These are phyloP conservation scores for Tieghemiomyces parasiticus DNA, from an alignment of 192 early-diverging fungal genomes.

Conservation along the genomic window DNA sequence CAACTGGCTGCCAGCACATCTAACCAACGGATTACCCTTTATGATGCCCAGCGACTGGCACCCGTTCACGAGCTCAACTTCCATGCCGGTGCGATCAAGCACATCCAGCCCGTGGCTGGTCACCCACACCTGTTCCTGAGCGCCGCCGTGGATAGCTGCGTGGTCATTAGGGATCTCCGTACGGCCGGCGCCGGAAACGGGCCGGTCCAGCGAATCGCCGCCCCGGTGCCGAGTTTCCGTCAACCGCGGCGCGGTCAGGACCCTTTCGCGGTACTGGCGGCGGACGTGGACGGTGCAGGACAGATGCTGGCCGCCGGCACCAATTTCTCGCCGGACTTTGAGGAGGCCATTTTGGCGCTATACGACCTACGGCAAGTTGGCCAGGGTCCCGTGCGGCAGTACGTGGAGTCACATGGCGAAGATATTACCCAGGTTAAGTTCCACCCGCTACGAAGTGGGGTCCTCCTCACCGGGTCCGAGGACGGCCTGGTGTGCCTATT, in stretches of 20 bases:
- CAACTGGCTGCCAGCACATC: constrained; percentile 33
- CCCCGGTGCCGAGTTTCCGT: constrained; percentile 27
- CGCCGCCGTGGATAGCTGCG: constrained; percentile 42
- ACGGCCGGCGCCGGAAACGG: constrained; percentile 14
- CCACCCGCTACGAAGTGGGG: constrained; percentile 30
- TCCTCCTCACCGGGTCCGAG: constrained; percentile 53
- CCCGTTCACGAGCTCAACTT: constrained; percentile 29
- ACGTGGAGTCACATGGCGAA: constrained; percentile 54
- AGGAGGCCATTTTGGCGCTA: constrained; percentile 33
- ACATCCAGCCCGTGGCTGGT: constrained; percentile 29
- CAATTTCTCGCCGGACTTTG: constrained; percentile 17
- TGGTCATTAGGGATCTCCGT: constrained; percentile 57
- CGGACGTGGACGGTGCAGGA: constrained; percentile 33
- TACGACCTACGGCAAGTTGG: constrained; percentile 16
- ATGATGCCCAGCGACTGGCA: constrained; percentile 32
- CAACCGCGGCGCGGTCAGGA: constrained; percentile 13
- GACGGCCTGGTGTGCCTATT: constrained; percentile 70
- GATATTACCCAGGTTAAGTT: constrained; percentile 66
- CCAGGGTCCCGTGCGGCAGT: constrained; percentile 11
- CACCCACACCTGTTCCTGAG: constrained; percentile 38
- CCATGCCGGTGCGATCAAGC: constrained; percentile 44
- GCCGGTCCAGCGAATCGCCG: constrained; percentile 40
- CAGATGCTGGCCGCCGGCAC: constrained; percentile 36
- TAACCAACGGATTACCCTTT: constrained; percentile 44
- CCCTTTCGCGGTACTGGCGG: background rate